Conservation (phyloP, 164 flowering plant species). For the Tinospora cordifolia region DNA sequence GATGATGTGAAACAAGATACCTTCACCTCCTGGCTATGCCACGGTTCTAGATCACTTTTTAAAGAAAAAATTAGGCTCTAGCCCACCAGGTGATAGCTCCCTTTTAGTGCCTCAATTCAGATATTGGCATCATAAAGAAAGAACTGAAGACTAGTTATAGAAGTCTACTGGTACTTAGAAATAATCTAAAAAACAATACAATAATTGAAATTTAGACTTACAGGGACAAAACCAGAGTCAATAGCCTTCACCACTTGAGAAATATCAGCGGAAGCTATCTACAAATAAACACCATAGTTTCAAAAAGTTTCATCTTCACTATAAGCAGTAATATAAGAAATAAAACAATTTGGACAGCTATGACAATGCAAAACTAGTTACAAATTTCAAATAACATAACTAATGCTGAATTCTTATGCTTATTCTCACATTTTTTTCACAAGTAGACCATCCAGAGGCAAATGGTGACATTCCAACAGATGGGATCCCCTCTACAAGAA, state of each 20-base stretch:
- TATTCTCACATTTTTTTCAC: slow-evolving; percentile 61
- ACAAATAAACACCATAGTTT: slow-evolving; percentile 17
- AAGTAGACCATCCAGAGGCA: slow-evolving; percentile 95
- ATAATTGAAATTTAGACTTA: slow-evolving; percentile 30
- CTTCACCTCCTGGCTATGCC: neutral
- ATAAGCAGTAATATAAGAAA: neutral
- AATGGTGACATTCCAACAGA: slow-evolving; percentile 92
- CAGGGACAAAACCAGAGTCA: slow-evolving; percentile 78
- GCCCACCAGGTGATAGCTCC: neutral
- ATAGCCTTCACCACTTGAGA: slow-evolving; percentile 53
- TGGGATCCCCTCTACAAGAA: slow-evolving; percentile 83
- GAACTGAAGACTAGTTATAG: neutral
- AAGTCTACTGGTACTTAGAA: neutral
- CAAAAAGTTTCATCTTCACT: neutral
- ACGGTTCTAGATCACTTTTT: neutral
- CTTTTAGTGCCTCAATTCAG: neutral
- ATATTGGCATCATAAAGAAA: neutral
- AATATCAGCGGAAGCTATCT: slow-evolving; percentile 60
- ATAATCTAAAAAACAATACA: neutral
- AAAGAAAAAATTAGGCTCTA: neutral
- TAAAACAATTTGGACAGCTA: neutral
- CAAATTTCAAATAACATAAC: neutral
- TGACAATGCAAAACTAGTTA: neutral
- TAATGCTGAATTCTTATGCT: neutral
- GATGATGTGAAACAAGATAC: neutral